phyloP scores from a whole-genome alignment of 129 eudicot species.

The Flaveria ramosissima region DNA sequence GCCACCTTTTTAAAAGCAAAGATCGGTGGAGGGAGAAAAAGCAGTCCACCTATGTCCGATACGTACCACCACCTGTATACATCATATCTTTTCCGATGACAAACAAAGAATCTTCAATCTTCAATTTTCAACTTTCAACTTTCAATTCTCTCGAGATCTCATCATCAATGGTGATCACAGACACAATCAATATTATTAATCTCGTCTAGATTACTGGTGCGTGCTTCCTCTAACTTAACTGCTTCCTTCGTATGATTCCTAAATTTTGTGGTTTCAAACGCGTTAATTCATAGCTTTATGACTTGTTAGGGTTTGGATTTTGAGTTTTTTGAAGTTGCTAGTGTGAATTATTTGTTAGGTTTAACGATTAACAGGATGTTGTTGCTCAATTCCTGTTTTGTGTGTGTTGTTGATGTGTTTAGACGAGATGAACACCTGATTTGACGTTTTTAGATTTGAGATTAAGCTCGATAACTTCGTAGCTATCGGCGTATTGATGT shows the following conservation, averaged over 20 bases:
- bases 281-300: not conserved
- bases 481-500: not conserved
- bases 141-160: constrained; percentile 18
- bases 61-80: constrained; percentile 19
- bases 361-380: not conserved
- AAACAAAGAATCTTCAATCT: constrained; percentile 38
- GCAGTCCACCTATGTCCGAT: constrained; percentile 24
- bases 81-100: not conserved
- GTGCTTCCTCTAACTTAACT: not conserved
- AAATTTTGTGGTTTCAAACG: not conserved
- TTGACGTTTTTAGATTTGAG: not conserved
- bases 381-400: constrained; percentile 16
- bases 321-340: not conserved
- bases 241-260: not conserved
- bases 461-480: not conserved
- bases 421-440: not conserved
- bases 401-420: constrained; percentile 12
- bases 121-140: too few species aligned
- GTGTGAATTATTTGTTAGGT: not conserved
- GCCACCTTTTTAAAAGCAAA: constrained; percentile 36
- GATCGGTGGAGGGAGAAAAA: constrained; percentile 24
- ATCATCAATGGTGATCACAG: constrained; percentile 17
- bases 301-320: not conserved
- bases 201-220: constrained; percentile 6
- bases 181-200: not conserved